These are phyloP conservation scores for Bipolaris zeicola DNA, from an alignment of 2,329 filamentous ascomycete genomes.

Conservation along the genomic window DNA sequence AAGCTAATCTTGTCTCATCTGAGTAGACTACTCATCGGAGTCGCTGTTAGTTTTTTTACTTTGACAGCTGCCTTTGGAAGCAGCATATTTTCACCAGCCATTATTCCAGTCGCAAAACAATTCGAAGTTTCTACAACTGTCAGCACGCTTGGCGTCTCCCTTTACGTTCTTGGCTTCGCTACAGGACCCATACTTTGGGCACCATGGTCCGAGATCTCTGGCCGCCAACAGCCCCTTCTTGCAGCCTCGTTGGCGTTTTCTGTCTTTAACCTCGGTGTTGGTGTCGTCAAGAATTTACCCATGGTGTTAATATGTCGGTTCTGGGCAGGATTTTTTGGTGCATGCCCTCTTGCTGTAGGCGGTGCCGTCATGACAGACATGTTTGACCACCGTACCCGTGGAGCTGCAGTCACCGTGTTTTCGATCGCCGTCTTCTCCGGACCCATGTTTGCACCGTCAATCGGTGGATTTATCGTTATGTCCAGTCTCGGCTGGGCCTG, in stretches of 20 bases:
- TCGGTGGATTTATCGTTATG: conserved; percentile 24
- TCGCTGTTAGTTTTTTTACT: too few relatives aligned
- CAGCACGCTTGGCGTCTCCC: conserved; percentile 48
- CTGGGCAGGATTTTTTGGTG: conserved; percentile 67
- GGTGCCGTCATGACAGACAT: conserved; percentile 53
- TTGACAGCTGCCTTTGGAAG: too few relatives aligned
- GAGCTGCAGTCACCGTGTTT: conserved; percentile 54
- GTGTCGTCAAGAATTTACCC: conserved; percentile 62
- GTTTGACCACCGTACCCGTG: conserved; percentile 44
- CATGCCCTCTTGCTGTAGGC: conserved; percentile 66
- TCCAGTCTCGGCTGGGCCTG: conserved; percentile 35
- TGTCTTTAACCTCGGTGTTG: conserved; percentile 65
- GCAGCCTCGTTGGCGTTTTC: conserved; percentile 63
- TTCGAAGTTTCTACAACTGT: too few relatives aligned
- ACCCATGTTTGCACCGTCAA: conserved; percentile 54
- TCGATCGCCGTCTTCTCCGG: conserved; percentile 54
- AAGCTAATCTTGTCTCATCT: too few relatives aligned
- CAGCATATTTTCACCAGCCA: too few relatives aligned
- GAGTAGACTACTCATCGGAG: too few relatives aligned
- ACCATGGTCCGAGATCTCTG: conserved; percentile 62
- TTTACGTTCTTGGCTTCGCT: conserved; percentile 52
- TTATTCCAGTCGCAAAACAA: too few relatives aligned
- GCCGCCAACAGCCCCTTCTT: conserved; percentile 62
- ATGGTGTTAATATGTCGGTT: conserved; percentile 69
- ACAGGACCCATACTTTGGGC: conserved; percentile 54